Conservation (phyloP, 1,139 yeast genomes). For the Taiozyma sp. region DNA sequence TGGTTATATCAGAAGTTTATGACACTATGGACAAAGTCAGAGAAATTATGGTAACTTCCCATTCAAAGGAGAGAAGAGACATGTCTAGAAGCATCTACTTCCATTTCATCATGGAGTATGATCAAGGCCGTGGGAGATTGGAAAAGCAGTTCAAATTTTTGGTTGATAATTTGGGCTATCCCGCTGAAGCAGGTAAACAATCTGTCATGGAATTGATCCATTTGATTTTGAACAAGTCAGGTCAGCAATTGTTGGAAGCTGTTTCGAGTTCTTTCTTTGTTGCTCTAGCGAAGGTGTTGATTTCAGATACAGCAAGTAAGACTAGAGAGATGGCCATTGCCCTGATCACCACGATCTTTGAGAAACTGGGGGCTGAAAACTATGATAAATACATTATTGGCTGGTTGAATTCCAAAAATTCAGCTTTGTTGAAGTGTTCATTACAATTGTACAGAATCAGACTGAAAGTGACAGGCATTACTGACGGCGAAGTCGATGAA, state of each 20-base stretch:
- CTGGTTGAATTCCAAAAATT: constrained; percentile 60
- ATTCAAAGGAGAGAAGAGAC: constrained; percentile 76
- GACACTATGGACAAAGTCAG: constrained; percentile 82
- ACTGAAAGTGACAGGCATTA: constrained; percentile 42
- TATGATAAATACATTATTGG: constrained; percentile 56
- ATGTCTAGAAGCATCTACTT: constrained; percentile 80
- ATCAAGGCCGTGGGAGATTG: constrained; percentile 83
- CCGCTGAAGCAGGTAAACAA: constrained; percentile 81
- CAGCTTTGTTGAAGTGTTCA: constrained; percentile 67
- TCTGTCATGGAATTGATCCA: constrained; percentile 88
- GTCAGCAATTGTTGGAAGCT: constrained; percentile 53
- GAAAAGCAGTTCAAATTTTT: constrained; percentile 80
- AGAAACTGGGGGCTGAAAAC: constrained; percentile 40
- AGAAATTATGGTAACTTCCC: constrained; percentile 86
- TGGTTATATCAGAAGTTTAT: constrained; percentile 82
- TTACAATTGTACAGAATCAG: constrained; percentile 66
- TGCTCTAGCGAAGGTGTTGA: constrained; percentile 69
- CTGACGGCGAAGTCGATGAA: constrained; percentile 27
- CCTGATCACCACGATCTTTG: constrained; percentile 52
- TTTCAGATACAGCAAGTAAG: constrained; percentile 71
- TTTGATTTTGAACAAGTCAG: constrained; percentile 61
- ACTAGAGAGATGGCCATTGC: constrained; percentile 84
- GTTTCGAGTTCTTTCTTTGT: constrained; percentile 76
- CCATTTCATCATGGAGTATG: constrained; percentile 89
- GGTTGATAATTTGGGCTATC: constrained; percentile 79